Conservation (phyloP, 352 stramenopile species). For the Phytophthora fragariaefolia region DNA sequence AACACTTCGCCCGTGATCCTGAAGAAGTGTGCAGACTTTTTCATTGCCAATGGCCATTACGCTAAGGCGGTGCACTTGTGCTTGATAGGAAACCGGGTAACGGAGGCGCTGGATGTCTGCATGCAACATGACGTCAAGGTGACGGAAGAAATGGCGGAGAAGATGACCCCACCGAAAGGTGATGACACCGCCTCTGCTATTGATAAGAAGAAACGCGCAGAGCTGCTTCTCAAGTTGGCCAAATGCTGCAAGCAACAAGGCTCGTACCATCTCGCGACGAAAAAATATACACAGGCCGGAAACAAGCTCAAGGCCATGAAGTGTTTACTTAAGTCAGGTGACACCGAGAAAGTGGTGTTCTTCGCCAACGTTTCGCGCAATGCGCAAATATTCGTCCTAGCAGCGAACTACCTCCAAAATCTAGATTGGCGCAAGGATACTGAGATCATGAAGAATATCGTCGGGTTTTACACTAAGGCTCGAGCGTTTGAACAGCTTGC, state of each 20-base stretch:
- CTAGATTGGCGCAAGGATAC: constrained; percentile 92
- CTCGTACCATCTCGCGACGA: constrained; percentile 93
- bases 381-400: constrained; percentile 95
- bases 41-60: constrained; percentile 91
- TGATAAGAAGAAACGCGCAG: constrained; percentile 72
- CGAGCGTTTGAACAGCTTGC: constrained; percentile 92
- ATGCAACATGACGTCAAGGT: constrained; percentile 90
- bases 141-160: constrained; percentile 92
- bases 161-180: constrained; percentile 90
- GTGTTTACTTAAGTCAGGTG: constrained; percentile 94
- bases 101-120: constrained; percentile 91
- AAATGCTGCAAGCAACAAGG: constrained; percentile 94
- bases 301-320: constrained; percentile 95
- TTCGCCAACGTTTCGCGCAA: constrained; percentile 94
- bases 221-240: constrained; percentile 91
- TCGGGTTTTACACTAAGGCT: constrained; percentile 95
- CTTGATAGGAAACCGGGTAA: constrained; percentile 70
- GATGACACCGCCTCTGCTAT: constrained; percentile 51
- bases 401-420: constrained; percentile 96
- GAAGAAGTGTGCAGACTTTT: constrained; percentile 93
- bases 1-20: constrained; percentile 86
- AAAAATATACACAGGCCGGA: constrained; percentile 96
- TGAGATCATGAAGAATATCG: constrained; percentile 94
- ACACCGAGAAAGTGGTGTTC: constrained; percentile 96
- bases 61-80: constrained; percentile 93